Base-by-base conservation (phyloP, 768 basidiomycete species). In the Rickenella mellea region DNA sequence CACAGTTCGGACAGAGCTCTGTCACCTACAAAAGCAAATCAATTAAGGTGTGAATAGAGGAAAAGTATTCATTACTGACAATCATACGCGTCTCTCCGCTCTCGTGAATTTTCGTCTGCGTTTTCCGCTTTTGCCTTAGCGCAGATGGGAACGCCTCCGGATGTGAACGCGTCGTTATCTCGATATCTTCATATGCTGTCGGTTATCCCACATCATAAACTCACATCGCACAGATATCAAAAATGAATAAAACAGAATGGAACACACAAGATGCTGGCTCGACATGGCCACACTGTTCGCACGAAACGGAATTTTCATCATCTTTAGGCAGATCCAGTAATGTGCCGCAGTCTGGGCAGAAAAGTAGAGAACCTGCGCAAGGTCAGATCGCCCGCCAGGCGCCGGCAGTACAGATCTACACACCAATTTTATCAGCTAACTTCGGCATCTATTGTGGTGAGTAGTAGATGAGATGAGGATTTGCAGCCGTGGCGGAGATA, bases 141-240 rank as follows among this genome's bases (percentile, higher is more conserved):
- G 81, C 74, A 21, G 89, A 92, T 0, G 96, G 94, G 59, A 98
- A 97, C 3, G 96, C 94, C 42, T 92, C 88, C 0, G 91, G 86
- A 48, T 91, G 86, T 6, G 93, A 96, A 20, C 78, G 80, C 0
- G 96, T 98, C 40, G 80, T 79, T 38, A 93, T 90, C 49, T 85
- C 78, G 22, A 82, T 83, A 60, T 90, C 86, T 52, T 97, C 92
- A 58, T 94, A 98, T 3, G 90, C 92, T 96, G 51, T 17, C 11
- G 4, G 26, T 6, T 21, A 17, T 24, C 28, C 11, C 12, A 31
- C 24, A 21, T 37, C 22, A 15, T 33, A 24, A 22, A 30, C 20
- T 20, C 27, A 20, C 8, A 10, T 38, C 20, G 29, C 6, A 38
- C 5, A 41, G 31, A 39, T 21, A 15, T 36, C 22, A 29, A 1